phyloP scores from a whole-genome alignment of 2,329 filamentous ascomycete species.

The Talaromyces sp. region DNA sequence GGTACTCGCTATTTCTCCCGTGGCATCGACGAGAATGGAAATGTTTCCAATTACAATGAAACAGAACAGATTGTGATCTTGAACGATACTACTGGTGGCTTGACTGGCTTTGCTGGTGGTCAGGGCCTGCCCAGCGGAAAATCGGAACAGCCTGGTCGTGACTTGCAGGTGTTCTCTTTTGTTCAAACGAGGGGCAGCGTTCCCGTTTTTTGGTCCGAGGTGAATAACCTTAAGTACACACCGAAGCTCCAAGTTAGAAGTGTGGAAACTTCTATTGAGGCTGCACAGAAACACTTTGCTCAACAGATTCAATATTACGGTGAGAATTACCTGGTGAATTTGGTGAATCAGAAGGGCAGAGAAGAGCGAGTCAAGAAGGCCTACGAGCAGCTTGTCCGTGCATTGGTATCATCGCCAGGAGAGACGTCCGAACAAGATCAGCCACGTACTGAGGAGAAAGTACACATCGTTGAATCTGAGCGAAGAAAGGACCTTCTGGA shows the following conservation, averaged over 20 bases:
- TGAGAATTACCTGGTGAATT: slow-evolving; percentile 94
- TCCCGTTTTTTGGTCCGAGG: slow-evolving; percentile 91
- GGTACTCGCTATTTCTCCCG: slow-evolving; percentile 94
- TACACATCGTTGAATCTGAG: slow-evolving; percentile 69
- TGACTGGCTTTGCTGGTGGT: slow-evolving; percentile 77
- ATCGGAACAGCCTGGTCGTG: slow-evolving; percentile 60
- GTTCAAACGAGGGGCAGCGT: slow-evolving; percentile 96
- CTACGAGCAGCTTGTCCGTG: slow-evolving; percentile 84
- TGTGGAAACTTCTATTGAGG: slow-evolving; percentile 73
- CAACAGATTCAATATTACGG: slow-evolving; percentile 93
- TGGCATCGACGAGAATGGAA: slow-evolving; percentile 85
- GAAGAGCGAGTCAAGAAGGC: slow-evolving; percentile 87
- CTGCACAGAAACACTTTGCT: slow-evolving; percentile 82
- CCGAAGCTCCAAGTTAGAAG: slow-evolving; percentile 85
- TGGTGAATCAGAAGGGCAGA: slow-evolving; percentile 93
- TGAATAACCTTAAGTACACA: slow-evolving; percentile 89
- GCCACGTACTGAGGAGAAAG: slow-evolving; percentile 68
- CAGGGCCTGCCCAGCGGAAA: slow-evolving; percentile 72
- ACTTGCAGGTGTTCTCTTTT: slow-evolving; percentile 87
- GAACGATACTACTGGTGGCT: slow-evolving; percentile 72
- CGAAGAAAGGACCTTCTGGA: slow-evolving; percentile 66
- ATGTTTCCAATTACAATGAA: slow-evolving; percentile 99
- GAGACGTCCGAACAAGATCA: slow-evolving; percentile 64
- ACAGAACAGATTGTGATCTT: slow-evolving; percentile 89
- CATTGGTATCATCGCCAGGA: slow-evolving; percentile 65